Base-by-base conservation (phyloP, 352 stramenopile species). In the Globisporangium recalcitrans region DNA sequence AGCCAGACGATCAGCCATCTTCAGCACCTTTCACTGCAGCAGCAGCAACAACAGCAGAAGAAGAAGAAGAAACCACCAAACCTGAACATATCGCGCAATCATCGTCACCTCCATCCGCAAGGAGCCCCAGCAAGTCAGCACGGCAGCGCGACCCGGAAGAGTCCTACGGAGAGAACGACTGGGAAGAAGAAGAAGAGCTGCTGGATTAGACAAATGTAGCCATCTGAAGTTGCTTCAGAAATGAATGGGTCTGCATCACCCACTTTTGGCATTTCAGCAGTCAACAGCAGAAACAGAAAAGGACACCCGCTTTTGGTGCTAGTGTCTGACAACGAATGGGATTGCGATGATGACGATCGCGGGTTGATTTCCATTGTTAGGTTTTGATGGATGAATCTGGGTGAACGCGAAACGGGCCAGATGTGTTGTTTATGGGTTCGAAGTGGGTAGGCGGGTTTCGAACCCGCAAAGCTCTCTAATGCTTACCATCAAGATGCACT, bases 131-230 rank as follows among this genome's bases (percentile, higher is more conserved):
- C 21, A 58, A 53, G 44, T 62, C 61, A n/a, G 52, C 44, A n/a
- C 53, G 44, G 51, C 59, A 58, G 3, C 47, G 49, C 31, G 61
- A 62, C 10, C 44, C 29, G 4, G 80, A 87, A 2, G 77, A 86
- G 46, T 77, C 69, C 26, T 86, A 90, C 52, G 80, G 70, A 14
- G 76, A 82, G 10, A 73, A 84, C 13, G 80, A 90, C 58, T 90
- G 76, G 76, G 80, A 88, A 51, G 75, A 83, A 31, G 79, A 88
- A 54, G 74, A 85, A 49, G 61, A 77, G 22, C 65, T 73, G 27
- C 54, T 69, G 11, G 64, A 75, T 3, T 70, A 14, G n/a, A 46
- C 7, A 46, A 22, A 2, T 46, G 38, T 46, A 46, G 38, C 38
- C 38, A 46, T 46, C 16, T 21, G 2, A 31, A 31, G 27, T 38